Evolutionary conservation across 139 green algal species (phyloP), one percentile per base, ranked within the genome.

Genomic region (Micractinium sp.): DNA sequence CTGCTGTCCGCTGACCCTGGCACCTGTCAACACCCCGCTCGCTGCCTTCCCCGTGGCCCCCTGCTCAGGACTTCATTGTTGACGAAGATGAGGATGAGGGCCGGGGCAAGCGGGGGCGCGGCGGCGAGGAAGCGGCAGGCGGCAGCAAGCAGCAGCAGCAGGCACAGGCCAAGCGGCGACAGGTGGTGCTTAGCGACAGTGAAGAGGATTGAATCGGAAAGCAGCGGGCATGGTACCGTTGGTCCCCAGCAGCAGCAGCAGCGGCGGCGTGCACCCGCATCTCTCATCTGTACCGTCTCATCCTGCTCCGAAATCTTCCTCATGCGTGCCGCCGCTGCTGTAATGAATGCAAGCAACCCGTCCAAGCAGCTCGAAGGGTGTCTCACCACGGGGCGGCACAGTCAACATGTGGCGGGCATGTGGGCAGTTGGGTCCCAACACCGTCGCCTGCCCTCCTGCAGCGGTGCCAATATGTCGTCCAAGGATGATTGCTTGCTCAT

Each of bases 121-220:
- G 47, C 33, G 3, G 29, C 3, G 35, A 61, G 25, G 36, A 87
- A 35, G 63, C 66, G 23, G 83, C 63, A 29, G 67, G 61, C 53
- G 38, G 87, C 84, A 87, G 73, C 79, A 69, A 29, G 82, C 83
- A 69, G 39, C 63, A 69, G 83, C 66, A 77, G 83, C 83, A 29
- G 83, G 33, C 31, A 23, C 61, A 66, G 66, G 83, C 76, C 29
- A 90, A 87, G 82, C 87, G 87, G 66, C 73, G 85, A 31, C 71
- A 89, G 53, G 76, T 92, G 15, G 82, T 92, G 85, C 69, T 89
- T 19, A 92, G 89, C 71, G 89, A 92, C 39, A 92, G 89, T 39
- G 89, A 92, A 47, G 69, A 88, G 5, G 83, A 87, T 31, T 92
- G 81, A 74, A 29, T 31, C 25, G 33, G 20, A 27, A 80, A 20